phyloP scores from a whole-genome alignment of 164 flowering plant genomes.

The Chloranthus sessilifolius region DNA sequence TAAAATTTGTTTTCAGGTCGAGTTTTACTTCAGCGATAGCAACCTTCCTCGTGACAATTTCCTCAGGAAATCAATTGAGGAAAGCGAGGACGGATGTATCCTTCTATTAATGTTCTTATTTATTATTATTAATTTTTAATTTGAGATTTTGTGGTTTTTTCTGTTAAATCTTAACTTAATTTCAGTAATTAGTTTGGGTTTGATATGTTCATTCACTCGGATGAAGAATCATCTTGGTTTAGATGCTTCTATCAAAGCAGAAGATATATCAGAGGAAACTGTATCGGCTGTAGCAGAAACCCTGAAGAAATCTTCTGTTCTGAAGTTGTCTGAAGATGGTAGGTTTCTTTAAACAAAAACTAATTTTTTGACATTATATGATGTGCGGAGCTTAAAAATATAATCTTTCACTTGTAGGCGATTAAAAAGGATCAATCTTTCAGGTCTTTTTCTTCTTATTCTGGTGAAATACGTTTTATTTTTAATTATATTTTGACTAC shows the following conservation, averaged over 20 bases:
- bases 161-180: conserved; percentile 29
- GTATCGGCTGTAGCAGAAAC: conserved; percentile 71
- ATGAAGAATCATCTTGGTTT: conserved; percentile 74
- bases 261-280: conserved; percentile 58
- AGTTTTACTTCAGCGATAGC: conserved; percentile 94
- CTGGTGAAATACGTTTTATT: too few species aligned
- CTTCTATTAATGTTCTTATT: conserved; percentile 13
- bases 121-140: background rate
- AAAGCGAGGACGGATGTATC: conserved; percentile 88
- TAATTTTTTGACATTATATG: too few species aligned
- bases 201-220: conserved; percentile 81
- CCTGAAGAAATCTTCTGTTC: conserved; percentile 46
- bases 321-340: conserved; percentile 92
- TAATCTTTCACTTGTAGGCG: too few species aligned
- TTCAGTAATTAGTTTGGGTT: conserved; percentile 81
- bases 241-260: conserved; percentile 50
- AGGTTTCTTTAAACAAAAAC: conserved; percentile 12
- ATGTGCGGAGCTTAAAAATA: too few species aligned
- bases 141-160: background rate
- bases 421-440: too few species aligned
- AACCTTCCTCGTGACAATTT: conserved; percentile 84
- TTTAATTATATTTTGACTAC: too few species aligned
- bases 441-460: too few species aligned
- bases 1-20: conserved; percentile 43
- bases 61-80: conserved; percentile 48